Percentiles rank a stretch among this genome's conserved stretches.
Conservation (phyloP, 2,329 filamentous ascomycete genomes). For the Verticillium longisporum region DNA sequence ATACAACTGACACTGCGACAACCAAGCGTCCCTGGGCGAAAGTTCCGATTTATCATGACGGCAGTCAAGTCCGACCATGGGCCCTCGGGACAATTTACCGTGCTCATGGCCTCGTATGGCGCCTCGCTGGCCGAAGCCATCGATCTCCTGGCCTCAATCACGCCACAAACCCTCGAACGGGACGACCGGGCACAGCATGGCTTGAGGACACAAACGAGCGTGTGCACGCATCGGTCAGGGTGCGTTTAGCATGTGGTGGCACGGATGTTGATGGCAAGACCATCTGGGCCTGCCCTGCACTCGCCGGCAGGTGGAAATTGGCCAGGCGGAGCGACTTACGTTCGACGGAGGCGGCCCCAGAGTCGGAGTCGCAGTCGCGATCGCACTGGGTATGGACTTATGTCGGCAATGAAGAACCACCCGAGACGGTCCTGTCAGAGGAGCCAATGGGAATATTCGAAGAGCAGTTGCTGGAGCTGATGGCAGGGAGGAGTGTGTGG, state of each 20-base stretch:
- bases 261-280: slow-evolving; percentile 40
- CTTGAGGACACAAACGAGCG: slow-evolving; percentile 48
- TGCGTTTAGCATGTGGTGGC: slow-evolving; percentile 44
- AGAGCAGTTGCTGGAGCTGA: slow-evolving; percentile 36
- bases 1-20: slow-evolving; percentile 12
- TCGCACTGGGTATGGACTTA: slow-evolving; percentile 52
- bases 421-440: slow-evolving; percentile 38
- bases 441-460: slow-evolving; percentile 48
- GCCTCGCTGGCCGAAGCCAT: slow-evolving; percentile 32
- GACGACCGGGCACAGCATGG: slow-evolving; percentile 34
- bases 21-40: slow-evolving; percentile 32
- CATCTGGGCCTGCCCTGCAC: slow-evolving; percentile 38
- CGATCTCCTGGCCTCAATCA: slow-evolving; percentile 41
- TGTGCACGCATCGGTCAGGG: slow-evolving; percentile 46
- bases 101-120: slow-evolving; percentile 31
- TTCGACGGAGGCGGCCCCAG: slow-evolving; percentile 27
- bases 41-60: slow-evolving; percentile 38
- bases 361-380: slow-evolving; percentile 21
- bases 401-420: slow-evolving; percentile 27
- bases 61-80: slow-evolving; percentile 42
- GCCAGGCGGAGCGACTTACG: slow-evolving; percentile 20
- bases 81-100: slow-evolving; percentile 37
- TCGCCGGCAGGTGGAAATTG: slow-evolving; percentile 36
- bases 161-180: background rate
- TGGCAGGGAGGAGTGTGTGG: slow-evolving; percentile 34